Base-by-base conservation (phyloP, 2,329 filamentous ascomycete species). In the Colletotrichum salicis region DNA sequence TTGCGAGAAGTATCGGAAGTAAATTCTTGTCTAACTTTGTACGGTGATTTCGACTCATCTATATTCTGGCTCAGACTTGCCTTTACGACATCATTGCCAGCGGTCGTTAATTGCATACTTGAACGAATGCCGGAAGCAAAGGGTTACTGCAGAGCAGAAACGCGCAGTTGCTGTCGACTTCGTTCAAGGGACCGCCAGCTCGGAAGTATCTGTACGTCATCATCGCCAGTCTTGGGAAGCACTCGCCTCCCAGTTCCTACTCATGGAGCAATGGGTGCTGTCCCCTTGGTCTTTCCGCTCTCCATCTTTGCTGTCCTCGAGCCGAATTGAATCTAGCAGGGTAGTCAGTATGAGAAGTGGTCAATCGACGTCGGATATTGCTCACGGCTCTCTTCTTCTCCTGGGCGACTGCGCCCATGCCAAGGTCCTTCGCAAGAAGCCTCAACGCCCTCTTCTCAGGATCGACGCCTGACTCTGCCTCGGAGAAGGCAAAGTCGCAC, bases 361-460 rank as follows among this genome's bases (percentile, higher is more conserved):
- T 8, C 10, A 1, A 19, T 10, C n/a, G n/a, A 4, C 12, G 2
- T 41, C 22, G 12, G 15, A 15, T 1, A 5, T 31, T 3, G 0
- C 91, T 79, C 84, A 95, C 93, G 22, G 96, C 96, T 78, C 95
- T 88, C 83, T 99, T 99, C 87, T 96, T 97, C 82, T 98, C 95
- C n/a, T 84, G 84, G 5, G 96, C 92, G 1, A 95, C 93, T 6
- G 82, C 83, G 2, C 80, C 80, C 89, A 98, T 91, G 3, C 92
- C 93, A 45, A 98, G 82, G 35, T 90, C 87, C 80, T 91, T 88
- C 0, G 95, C 94, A 27, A 97, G 82, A 27, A 97, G 85, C 27
- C 96, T 88, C 63, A 99, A 82, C 1, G 95, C 86, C 77, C 93
- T 90, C 83, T 99, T 99, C 19, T 91, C 94, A 0, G 93, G 88